Evolutionary conservation across 116 monocot genomes (phyloP), one percentile per base, ranked within the genome.

Genomic region (Iris pallida): DNA sequence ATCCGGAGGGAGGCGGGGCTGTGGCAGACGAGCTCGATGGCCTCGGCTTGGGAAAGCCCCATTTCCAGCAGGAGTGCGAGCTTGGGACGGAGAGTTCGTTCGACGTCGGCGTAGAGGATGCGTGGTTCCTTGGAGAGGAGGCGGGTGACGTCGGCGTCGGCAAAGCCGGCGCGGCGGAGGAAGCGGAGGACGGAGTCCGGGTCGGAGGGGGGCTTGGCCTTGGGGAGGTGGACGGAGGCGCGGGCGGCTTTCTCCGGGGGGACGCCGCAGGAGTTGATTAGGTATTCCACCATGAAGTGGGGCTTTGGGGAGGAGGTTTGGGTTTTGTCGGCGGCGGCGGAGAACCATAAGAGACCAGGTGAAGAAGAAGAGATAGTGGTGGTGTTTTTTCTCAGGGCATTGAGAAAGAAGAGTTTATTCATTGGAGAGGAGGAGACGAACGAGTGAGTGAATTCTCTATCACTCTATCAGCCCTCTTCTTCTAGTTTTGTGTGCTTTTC

Each of bases 121-220:
- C 14, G 17, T 0, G 76, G 63, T 7, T 43, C 7, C 43, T 17
- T 16, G 20, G 48, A 5, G 14, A 75, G 47, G 16, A 58, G 30
- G 44, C 42, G 47, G 30, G 15, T 56, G 41, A 79, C 53, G 20
- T 69, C 10, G 48, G 79, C 6, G 0, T 74, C 48, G 7, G 17
- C 17, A 40, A 79, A 52, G 11, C 79, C 73, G 18, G 8, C n/a
- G 16, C 40, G 10, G n/a, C 16, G 53, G 40, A 79, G 20, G 69
- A 73, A 79, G n/a, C 46, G 1, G 45, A 62, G 44, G 53, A 79
- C 62, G 41, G 79, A 48, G 44, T 79, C 73, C n/a, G 73, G 59
- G 8, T 69, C 64, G 8, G 14, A 8, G 15, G 63, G 66, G 11
- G 67, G 69, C 63, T 69, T 62, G 16, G 69, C 47, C 54, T 57